Percentiles rank a stretch among this genome's conserved stretches.
phyloP scores from a whole-genome alignment of 2,329 filamentous ascomycete genomes.

The Cadophora sp. region DNA sequence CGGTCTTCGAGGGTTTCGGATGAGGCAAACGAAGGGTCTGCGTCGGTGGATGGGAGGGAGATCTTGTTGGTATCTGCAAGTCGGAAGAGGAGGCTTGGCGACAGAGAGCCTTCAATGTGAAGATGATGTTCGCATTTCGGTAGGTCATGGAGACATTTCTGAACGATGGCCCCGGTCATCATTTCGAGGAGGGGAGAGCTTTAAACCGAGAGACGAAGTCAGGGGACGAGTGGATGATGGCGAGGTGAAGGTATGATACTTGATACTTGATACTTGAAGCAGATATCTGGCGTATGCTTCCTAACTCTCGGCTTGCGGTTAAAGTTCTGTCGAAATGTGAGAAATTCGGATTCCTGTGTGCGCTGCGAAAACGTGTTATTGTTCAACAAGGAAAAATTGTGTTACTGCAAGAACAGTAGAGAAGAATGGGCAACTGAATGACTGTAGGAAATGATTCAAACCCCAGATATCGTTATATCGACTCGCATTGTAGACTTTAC shows the following conservation, averaged over 20 bases:
- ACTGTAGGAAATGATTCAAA: neutral
- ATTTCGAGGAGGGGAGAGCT: slow-evolving; percentile 14
- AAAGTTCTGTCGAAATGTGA: neutral
- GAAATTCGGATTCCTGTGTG: neutral
- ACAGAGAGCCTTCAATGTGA: slow-evolving; percentile 78
- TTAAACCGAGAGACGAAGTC: neutral
- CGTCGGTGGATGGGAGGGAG: slow-evolving; percentile 58
- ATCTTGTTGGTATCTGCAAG: slow-evolving; percentile 73
- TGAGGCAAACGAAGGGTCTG: slow-evolving; percentile 69
- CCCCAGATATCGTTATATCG: neutral
- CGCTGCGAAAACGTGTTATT: neutral
- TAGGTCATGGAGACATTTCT: slow-evolving; percentile 63
- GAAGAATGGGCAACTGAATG: neutral
- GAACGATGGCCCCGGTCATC: slow-evolving; percentile 20
- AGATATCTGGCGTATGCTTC: neutral
- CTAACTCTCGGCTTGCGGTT: too few relatives aligned
- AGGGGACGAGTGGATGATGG: neutral
- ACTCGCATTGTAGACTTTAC: neutral
- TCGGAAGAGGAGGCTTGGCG: slow-evolving; percentile 71
- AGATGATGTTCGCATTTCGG: slow-evolving; percentile 86
- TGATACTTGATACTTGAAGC: too few relatives aligned
- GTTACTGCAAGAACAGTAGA: neutral
- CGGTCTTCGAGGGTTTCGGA: slow-evolving; percentile 63
- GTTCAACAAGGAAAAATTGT: neutral
- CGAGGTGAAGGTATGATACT: neutral